Conservation (phyloP, 176 grass and related monocot genomes). For the Musa troglodytarum region DNA sequence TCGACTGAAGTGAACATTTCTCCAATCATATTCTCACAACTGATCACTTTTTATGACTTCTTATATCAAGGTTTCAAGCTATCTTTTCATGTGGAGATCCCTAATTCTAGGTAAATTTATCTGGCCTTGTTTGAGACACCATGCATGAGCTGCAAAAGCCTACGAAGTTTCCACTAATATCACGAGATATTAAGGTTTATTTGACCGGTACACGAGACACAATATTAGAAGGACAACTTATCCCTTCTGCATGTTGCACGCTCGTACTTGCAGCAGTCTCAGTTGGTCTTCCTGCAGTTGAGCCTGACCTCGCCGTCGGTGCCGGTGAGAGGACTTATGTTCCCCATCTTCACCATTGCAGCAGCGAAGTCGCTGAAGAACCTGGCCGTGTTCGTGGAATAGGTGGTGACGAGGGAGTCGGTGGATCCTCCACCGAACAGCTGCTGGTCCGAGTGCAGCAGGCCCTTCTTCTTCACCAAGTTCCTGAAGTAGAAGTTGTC, state of each 20-base stretch:
- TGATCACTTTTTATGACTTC: too few species aligned
- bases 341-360: conserved; percentile 85
- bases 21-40: too few species aligned
- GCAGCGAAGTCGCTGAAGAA: conserved; percentile 63
- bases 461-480: conserved; percentile 46
- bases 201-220: background rate
- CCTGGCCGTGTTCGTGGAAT: conserved; percentile 30
- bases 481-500: conserved; percentile 82
- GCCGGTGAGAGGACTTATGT: conserved; percentile 50
- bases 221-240: conserved; percentile 9
- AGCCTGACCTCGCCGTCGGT: conserved; percentile 45
- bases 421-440: conserved; percentile 50
- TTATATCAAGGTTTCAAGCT: too few species aligned
- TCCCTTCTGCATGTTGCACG: background rate
- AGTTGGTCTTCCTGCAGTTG: conserved; percentile 69
- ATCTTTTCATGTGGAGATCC: too few species aligned
- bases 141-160: background rate
- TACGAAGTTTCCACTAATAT: background rate
- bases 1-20: too few species aligned
- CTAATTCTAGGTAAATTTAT: too few species aligned
- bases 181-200: background rate
- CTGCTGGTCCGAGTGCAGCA: conserved; percentile 91
- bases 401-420: conserved; percentile 37
- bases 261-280: background rate
- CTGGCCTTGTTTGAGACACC: too few species aligned